Evolutionary conservation across 1,284 basidiomycete species (phyloP).

Genomic region (Apiotrichum brassicae): DNA sequence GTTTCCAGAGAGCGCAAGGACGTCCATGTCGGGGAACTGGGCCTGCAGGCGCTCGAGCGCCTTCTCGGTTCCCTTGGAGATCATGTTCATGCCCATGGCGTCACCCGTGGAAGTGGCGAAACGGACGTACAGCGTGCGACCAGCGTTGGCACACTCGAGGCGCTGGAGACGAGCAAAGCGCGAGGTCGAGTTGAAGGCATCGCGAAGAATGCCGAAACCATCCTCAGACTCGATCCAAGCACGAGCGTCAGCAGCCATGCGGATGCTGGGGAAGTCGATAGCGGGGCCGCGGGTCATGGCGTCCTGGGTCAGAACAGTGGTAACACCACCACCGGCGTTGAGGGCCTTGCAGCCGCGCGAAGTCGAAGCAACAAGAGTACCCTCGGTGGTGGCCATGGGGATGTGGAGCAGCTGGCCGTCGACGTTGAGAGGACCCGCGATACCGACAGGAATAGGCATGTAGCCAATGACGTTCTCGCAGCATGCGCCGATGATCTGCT

Average conservation of each 20-base stretch:
- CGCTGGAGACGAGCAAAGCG: conserved; percentile 77
- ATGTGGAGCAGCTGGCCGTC: conserved; percentile 83
- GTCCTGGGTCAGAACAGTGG: conserved; percentile 86
- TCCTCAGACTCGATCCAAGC: conserved; percentile 82
- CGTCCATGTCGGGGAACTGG: conserved; percentile 85
- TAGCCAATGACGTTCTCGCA: conserved; percentile 99
- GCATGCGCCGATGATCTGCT: conserved; percentile 89
- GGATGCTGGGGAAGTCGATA: conserved; percentile 84
- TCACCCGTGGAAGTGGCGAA: conserved; percentile 95
- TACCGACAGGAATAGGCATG: conserved; percentile 92
- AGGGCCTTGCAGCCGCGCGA: conserved; percentile 97
- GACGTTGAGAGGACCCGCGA: conserved; percentile 90
- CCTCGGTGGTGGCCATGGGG: conserved; percentile 99
- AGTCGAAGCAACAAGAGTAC: conserved; percentile 93
- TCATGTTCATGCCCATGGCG: conserved; percentile 99
- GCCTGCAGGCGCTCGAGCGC: conserved; percentile 74
- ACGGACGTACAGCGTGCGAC: conserved; percentile 87
- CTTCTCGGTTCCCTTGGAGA: conserved; percentile 90
- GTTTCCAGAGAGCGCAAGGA: conserved; percentile 92
- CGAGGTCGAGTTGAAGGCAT: conserved; percentile 89
- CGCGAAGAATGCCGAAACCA: conserved; percentile 69
- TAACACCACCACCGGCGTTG: conserved; percentile 91
- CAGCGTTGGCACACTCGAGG: conserved; percentile 80
- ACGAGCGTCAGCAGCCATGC: conserved; percentile 73
- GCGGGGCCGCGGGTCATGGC: conserved; percentile 98